Evolutionary conservation across 345 rosid genomes (phyloP).

Genomic region (Salix caprea): DNA sequence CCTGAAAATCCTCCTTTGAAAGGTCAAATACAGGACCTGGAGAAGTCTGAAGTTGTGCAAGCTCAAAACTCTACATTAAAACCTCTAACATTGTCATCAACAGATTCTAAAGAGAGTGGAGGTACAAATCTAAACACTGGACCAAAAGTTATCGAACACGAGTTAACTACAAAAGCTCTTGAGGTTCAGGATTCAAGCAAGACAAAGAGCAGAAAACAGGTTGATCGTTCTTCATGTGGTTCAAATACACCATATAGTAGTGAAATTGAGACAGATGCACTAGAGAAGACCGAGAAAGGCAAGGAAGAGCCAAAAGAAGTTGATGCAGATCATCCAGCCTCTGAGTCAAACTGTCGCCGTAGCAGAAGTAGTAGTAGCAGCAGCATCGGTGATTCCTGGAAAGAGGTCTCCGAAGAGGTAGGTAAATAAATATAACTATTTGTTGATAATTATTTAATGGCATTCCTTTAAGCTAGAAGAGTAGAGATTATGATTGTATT

Average conservation of each 20-base stretch:
- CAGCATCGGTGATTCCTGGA: conserved; percentile 66
- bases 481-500: not conserved
- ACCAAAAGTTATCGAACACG: conserved; percentile 32
- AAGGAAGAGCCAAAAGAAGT: conserved; percentile 49
- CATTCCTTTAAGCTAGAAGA: not conserved
- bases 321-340: conserved; percentile 39
- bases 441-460: not conserved
- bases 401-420: conserved; percentile 87
- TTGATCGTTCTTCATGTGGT: conserved; percentile 89
- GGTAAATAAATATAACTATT: not conserved
- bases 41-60: conserved; percentile 47
- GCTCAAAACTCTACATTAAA: conserved; percentile 55
- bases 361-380: conserved; percentile 47
- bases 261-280: conserved; percentile 70
- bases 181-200: conserved; percentile 49
- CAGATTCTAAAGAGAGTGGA: conserved; percentile 56
- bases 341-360: conserved; percentile 55
- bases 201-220: conserved; percentile 58
- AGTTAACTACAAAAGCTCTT: conserved; percentile 39
- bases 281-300: conserved; percentile 51
- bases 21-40: conserved; percentile 39
- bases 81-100: conserved; percentile 39
- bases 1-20: conserved; percentile 35
- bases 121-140: conserved; percentile 34
- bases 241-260: conserved; percentile 86